Evolutionary conservation across 2,329 filamentous ascomycete genomes (phyloP), one percentile per base, ranked within the genome.

Genomic region (Hymenoscyphus fructigenus): DNA sequence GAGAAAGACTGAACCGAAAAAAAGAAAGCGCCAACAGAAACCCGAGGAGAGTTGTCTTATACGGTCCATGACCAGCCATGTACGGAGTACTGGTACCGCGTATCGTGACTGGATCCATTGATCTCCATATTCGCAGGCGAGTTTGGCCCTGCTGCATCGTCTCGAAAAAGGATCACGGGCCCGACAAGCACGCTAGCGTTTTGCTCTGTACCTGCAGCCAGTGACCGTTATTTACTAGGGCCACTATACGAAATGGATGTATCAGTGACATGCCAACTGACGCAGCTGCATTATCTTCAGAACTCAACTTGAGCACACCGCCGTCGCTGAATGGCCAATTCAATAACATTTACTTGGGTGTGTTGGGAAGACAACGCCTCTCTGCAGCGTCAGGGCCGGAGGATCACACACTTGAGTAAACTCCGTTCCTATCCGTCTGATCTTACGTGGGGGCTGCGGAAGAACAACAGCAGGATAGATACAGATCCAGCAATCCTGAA

Each of bases 1-100:
- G 68, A 65, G 63, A 61, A 65, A 72, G 73, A 72, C 73, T 74
- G 63, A 47, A 56, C n/a, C 70, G 70, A 71, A 59, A 58, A 34
- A 68, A 57, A 62, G 36, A 53, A 41, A 47, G 61, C 36, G 56
- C 57, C 34, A 60, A 57, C 28, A 64, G 34, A 59, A 60, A 50
- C 32, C 20, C 36, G 15, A 55, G 62, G 38, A 50, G 47, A 60
- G 26, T 66, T 64, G 60, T 67, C 69, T 72, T 70, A 69, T 70
- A 72, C 64, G 32, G 23, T 62, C 38, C 64, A 38, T 44, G 56
- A 61, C 28, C 32, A 38, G 29, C 55, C 44, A 61, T 28, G 41
- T 44, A 44, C 5, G 41, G 50, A 26, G 50, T 20, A 32, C 50
- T 23, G n/a, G 26, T 29, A 57, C 53, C 29, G 53, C 53, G 34